Percentiles rank a stretch among this genome's conserved stretches.
Evolutionary conservation across 2,329 filamentous ascomycete species (phyloP).

Genomic region (Arthroderma sp.): DNA sequence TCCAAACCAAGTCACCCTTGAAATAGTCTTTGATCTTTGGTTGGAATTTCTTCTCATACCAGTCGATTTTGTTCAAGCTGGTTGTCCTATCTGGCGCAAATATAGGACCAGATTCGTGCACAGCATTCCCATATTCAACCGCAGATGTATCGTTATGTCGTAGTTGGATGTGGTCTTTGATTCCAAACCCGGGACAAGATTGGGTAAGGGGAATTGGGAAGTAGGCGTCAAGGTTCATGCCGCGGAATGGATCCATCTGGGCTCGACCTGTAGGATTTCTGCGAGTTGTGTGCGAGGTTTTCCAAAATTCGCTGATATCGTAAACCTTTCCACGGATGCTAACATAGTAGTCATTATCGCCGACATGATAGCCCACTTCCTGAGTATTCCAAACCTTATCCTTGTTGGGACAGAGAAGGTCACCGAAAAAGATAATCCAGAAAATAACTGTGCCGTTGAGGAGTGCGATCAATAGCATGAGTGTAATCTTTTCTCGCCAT

Average conservation of each 20-base stretch:
- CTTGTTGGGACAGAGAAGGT: slow-evolving; percentile 74
- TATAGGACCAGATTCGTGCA: slow-evolving; percentile 57
- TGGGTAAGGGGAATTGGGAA: slow-evolving; percentile 65
- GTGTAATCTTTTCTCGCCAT: slow-evolving; percentile 86
- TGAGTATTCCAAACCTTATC: slow-evolving; percentile 72
- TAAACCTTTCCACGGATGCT: slow-evolving; percentile 81
- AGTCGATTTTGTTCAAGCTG: slow-evolving; percentile 49
- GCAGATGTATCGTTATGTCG: slow-evolving; percentile 54
- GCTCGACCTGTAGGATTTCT: slow-evolving; percentile 22
- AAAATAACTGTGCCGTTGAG: slow-evolving; percentile 76
- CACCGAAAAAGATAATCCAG: slow-evolving; percentile 80
- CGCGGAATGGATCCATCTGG: slow-evolving; percentile 65
- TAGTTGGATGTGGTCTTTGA: slow-evolving; percentile 36
- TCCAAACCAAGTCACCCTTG: slow-evolving; percentile 72
- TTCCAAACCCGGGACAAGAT: slow-evolving; percentile 62
- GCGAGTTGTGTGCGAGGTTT: slow-evolving; percentile 59
- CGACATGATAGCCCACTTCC: slow-evolving; percentile 58
- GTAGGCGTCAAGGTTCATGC: slow-evolving; percentile 68
- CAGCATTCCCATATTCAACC: slow-evolving; percentile 38
- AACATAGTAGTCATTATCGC: slow-evolving; percentile 70
- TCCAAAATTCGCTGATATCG: slow-evolving; percentile 83
- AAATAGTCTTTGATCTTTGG: slow-evolving; percentile 75
- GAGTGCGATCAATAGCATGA: slow-evolving; percentile 67
- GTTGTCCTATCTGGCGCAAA: slow-evolving; percentile 43
- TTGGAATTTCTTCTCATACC: slow-evolving; percentile 64